Base-by-base conservation (phyloP, 2,329 filamentous ascomycete species). In the Stagonosporopsis chrysanthemi region DNA sequence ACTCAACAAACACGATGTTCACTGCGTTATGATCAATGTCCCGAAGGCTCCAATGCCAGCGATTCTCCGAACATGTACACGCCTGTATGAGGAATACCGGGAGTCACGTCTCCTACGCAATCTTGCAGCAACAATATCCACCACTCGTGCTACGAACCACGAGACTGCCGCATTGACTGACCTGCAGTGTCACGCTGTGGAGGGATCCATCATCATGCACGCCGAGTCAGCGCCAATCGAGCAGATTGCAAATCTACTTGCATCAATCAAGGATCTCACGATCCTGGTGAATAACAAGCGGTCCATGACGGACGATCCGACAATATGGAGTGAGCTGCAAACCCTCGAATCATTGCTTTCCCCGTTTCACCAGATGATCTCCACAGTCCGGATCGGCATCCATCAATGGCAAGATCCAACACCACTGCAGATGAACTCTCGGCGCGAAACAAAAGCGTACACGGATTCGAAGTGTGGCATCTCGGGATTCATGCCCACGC, bases 401-500 rank as follows among this genome's bases (percentile, higher is more conserved):
- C 54, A 57, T 15, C 54, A 57, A 22, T 52, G 54, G 43, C 48
- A 57, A 23, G 54, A 57, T 9, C 54, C 54, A 7, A 29, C 43
- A 7, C 54, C 54, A 4, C 19, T 57, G 2, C 54, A 57, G 15
- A 57, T 57, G 54, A 48, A 41, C 26, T 57, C 54, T 4, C 19
- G 54, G 11, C 43, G 29, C 38, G 48, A 52, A n/a, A 57, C 43
- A 0, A 49, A 57, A 38, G 11, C 15, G 0, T 57, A 52, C 19
- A 33, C 1, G 8, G 54, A 57, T 14, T 44, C 48, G 2, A 24
- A 17, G 3, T 43, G 52, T 2, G 15, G 19, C 39, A 49, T 29
- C 4, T n/a, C 31, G 6, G 33, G 23, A 2, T 52, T 57, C 28
- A 52, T 57, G 54, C 54, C 54, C 6, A 23, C n/a, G 1, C 54